Evolutionary conservation across 805 yeast species (phyloP).

Genomic region (Wickerhamiella hasegawae): DNA sequence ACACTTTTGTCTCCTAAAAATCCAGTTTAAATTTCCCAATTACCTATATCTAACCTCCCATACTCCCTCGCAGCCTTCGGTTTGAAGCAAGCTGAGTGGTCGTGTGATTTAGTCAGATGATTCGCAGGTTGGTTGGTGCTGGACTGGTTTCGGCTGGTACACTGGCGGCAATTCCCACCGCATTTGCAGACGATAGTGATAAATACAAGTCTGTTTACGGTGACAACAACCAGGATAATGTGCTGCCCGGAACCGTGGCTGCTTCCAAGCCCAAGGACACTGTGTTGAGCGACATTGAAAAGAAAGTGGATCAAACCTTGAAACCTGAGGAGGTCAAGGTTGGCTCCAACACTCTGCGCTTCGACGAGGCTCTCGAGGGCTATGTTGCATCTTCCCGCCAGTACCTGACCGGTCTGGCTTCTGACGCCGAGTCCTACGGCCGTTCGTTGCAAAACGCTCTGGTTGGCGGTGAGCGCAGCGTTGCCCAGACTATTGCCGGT

Average conservation of each 20-base stretch:
- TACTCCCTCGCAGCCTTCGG: neutral
- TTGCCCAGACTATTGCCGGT: slow-evolving; percentile 44
- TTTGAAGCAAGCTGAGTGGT: neutral
- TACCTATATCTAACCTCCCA: too few species aligned
- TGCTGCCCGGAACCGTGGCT: slow-evolving; percentile 18
- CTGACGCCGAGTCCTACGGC: slow-evolving; percentile 18
- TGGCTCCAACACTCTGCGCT: slow-evolving; percentile 41
- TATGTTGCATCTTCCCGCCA: slow-evolving; percentile 35
- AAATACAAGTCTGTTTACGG: slow-evolving; percentile 17
- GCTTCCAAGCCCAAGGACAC: slow-evolving; percentile 9
- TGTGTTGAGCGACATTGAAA: slow-evolving; percentile 9
- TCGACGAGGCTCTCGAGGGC: slow-evolving; percentile 33
- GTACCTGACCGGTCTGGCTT: slow-evolving; percentile 22
- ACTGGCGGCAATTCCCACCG: slow-evolving; percentile 2
- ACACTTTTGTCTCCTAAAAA: too few species aligned
- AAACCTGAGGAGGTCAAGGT: slow-evolving; percentile 22
- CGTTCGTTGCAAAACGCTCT: neutral
- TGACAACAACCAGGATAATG: slow-evolving; percentile 15
- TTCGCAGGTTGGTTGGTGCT: neutral
- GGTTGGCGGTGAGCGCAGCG: slow-evolving; percentile 43
- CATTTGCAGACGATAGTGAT: slow-evolving; percentile 6
- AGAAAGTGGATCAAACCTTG: slow-evolving; percentile 8
- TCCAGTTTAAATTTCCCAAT: too few species aligned
- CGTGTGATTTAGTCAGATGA: slow-evolving; percentile 1
- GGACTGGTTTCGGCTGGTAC: neutral